Percentiles rank a stretch among this genome's conserved stretches.
Evolutionary conservation across 2,329 filamentous ascomycete genomes (phyloP).

Genomic region (Cercospora sojina): DNA sequence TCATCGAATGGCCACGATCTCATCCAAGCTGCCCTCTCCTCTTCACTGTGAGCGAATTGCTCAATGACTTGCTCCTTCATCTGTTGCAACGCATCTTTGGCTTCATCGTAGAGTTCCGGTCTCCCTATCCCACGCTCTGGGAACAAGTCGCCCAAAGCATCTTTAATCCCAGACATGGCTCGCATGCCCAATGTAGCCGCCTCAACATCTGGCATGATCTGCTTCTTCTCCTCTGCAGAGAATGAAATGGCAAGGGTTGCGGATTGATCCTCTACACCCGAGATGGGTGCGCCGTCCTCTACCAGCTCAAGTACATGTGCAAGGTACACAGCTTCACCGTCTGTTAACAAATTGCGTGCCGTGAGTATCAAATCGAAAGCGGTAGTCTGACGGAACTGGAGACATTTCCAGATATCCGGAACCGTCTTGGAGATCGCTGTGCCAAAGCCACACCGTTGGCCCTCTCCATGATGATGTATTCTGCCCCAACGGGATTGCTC

Average conservation of each 20-base stretch:
- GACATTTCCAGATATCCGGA: slow-evolving; percentile 3
- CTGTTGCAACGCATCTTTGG: slow-evolving; percentile 6
- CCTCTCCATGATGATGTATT: slow-evolving; percentile 32
- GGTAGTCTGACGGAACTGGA: neutral
- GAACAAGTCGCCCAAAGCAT: slow-evolving; percentile 13
- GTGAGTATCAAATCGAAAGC: neutral
- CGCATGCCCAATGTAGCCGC: neutral
- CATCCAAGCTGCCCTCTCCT: slow-evolving; percentile 17
- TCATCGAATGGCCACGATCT: slow-evolving; percentile 22
- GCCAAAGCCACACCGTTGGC: slow-evolving; percentile 20
- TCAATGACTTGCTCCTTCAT: slow-evolving; percentile 20
- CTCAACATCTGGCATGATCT: slow-evolving; percentile 29
- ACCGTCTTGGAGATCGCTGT: no score
- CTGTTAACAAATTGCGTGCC: slow-evolving; percentile 21
- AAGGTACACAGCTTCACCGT: slow-evolving; percentile 6
- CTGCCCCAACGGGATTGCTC: slow-evolving; percentile 23
- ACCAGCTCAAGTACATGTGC: neutral
- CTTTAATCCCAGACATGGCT: slow-evolving; percentile 13
- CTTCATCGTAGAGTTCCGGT: slow-evolving; percentile 9
- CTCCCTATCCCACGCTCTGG: slow-evolving; percentile 6
- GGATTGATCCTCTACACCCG: neutral
- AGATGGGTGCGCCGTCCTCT: neutral
- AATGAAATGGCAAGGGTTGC: slow-evolving; percentile 19
- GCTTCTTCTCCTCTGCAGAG: slow-evolving; percentile 15
- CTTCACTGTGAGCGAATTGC: slow-evolving; percentile 10